Evolutionary conservation across 1,284 basidiomycete genomes (phyloP).

Genomic region (Cutaneotrichosporon sp.): DNA sequence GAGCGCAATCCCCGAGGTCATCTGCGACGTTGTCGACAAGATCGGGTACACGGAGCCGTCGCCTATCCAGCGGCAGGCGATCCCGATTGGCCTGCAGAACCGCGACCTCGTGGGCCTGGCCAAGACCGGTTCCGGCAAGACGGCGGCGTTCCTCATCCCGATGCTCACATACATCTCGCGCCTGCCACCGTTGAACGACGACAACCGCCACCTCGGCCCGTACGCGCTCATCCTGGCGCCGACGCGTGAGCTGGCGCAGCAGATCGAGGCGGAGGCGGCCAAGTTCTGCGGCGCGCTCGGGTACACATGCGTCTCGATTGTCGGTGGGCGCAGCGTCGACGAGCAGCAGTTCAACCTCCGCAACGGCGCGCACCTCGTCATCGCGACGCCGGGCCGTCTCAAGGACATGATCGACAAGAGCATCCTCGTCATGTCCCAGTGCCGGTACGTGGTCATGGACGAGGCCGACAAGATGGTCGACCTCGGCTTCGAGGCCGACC

Average conservation of each 20-base stretch:
- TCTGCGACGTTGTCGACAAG: slow-evolving; percentile 80
- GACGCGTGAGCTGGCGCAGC: slow-evolving; percentile 91
- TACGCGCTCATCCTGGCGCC: slow-evolving; percentile 93
- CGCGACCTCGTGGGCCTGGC: slow-evolving; percentile 97
- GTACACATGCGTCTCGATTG: slow-evolving; percentile 92
- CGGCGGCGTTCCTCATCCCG: slow-evolving; percentile 89
- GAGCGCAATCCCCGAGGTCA: slow-evolving; percentile 73
- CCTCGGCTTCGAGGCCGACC: slow-evolving; percentile 90
- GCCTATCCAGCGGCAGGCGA: slow-evolving; percentile 96
- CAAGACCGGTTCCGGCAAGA: slow-evolving; percentile 98
- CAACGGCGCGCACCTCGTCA: slow-evolving; percentile 96
- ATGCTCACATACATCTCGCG: slow-evolving; percentile 92
- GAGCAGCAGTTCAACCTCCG: slow-evolving; percentile 96
- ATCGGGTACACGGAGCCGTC: slow-evolving; percentile 97
- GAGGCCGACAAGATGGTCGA: slow-evolving; percentile 99
- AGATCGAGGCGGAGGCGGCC: slow-evolving; percentile 86
- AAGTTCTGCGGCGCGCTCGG: slow-evolving; percentile 88
- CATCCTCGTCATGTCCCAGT: slow-evolving; percentile 92
- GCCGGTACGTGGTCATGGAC: slow-evolving; percentile 98
- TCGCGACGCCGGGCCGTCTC: slow-evolving; percentile 95
- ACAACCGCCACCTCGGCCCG: slow-evolving; percentile 83
- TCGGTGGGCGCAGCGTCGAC: slow-evolving; percentile 91
- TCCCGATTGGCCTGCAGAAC: slow-evolving; percentile 94
- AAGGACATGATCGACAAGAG: slow-evolving; percentile 97
- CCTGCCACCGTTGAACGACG: slow-evolving; percentile 85